Conservation (phyloP, 139 green algal genomes). For the Chlorella sp. region DNA sequence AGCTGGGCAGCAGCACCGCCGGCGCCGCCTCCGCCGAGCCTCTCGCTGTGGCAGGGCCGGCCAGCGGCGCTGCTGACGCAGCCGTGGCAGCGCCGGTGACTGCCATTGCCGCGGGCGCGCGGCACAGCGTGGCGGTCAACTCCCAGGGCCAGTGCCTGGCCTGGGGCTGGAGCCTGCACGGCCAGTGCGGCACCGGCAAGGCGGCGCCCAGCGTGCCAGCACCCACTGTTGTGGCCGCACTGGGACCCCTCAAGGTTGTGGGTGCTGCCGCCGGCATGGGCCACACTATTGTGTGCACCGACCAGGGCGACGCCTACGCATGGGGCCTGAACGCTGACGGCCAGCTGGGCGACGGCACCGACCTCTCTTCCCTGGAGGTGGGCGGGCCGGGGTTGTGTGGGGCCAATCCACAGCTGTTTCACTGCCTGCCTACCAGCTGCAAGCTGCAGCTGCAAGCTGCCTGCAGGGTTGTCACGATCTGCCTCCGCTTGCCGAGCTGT, state of each 20-base stretch:
- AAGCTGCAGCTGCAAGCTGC: too few species aligned
- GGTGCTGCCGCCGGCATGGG: constrained; percentile 49
- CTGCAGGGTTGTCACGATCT: too few species aligned
- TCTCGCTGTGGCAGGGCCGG: constrained; percentile 21
- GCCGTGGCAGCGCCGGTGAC: constrained; percentile 2
- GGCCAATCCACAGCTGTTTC: too few species aligned
- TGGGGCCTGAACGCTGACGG: constrained; percentile 67
- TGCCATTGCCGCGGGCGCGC: constrained; percentile 39
- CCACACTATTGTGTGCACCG: constrained; percentile 56
- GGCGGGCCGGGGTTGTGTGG: not conserved
- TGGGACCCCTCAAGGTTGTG: constrained; percentile 44
- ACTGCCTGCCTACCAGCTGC: too few species aligned
- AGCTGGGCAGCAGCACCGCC: constrained; percentile 18
- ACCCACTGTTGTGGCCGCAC: constrained; percentile 22
- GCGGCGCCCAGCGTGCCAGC: constrained; percentile 2
- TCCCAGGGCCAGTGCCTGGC: constrained; percentile 26
- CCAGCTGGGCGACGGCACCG: constrained; percentile 56
- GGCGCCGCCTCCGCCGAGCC: not conserved
- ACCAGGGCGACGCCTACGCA: constrained; percentile 56
- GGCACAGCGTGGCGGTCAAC: constrained; percentile 33
- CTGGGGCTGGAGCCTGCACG: constrained; percentile 61
- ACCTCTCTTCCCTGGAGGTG: not conserved
- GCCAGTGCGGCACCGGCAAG: constrained; percentile 47
- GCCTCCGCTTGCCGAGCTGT: too few species aligned
- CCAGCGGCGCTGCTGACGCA: not conserved